Base-by-base conservation (phyloP, 768 basidiomycete species). In the Boletus fagicola region DNA sequence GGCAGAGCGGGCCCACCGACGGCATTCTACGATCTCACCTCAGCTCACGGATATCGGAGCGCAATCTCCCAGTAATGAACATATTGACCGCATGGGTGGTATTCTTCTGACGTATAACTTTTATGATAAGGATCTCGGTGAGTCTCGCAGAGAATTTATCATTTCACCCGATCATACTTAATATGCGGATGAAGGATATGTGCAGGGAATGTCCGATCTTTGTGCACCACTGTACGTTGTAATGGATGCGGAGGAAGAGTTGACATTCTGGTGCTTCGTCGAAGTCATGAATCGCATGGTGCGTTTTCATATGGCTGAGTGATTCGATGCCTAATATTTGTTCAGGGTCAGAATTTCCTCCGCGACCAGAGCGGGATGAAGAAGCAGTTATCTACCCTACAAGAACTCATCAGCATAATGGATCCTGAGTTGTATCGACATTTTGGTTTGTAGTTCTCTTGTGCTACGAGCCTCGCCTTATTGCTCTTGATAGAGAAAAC, bases 351-450 rank as follows among this genome's bases (percentile, higher is more conserved):
- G 67, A 98, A 99, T 71, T 99, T 99, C 73, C 78, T 93, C 39
- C 84, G 94, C 7, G 97, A 99, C 67, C 97, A 99, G 69, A 92
- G 90, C 58, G 97, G 97, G 4, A 99, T 99, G 97, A 95, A 93
- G 80, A 87, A 88, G 58, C 94, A 98, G 67, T 73, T 99, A 26
- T 82, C 85, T 28, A 91, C 90, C 9, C 76, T 99, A 20, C 97
- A 98, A 66, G 87, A 96, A 64, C 75, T 99, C 15, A 90, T 98
- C 40, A 82, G 83, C 36, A 81, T 95, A 33, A 96, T 98, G 92
- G 97, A 99, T 67, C 94, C 95, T 1, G 92, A 98, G 67, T 74
- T 99, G 22, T 97, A 95, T 71, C 84, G 88, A 43, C 95, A 98
- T 74, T 73, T 98, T 53, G 90, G 91, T 91, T 63, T 50, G 70